Evolutionary conservation across 73 alveolate genomes (phyloP), one percentile per base, ranked within the genome.

Genomic region (Paraurostyla sp.): DNA sequence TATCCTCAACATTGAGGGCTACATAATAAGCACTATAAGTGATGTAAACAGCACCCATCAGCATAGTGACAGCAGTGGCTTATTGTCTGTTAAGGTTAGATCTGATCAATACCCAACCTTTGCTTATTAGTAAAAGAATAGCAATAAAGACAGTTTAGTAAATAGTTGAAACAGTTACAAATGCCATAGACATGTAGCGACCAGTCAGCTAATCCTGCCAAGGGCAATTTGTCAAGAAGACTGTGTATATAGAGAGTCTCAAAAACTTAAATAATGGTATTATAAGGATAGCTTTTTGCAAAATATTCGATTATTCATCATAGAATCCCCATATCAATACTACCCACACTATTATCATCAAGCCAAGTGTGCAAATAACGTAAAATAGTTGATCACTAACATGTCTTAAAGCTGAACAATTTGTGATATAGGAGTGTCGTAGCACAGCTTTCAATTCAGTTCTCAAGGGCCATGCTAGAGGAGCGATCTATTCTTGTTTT

Each of bases 41-140:
- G 49, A 83, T 27, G 27, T 83, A 83, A 0, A 80, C 75, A 25
- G 50, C 38, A 7, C 92, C 92, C 92, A 83, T 83, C 9, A 46
- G 20, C 0, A 83, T 49, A 0, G 85, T 62, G 23, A 83, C 25
- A 18, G 69, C 6, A 1, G 76, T 59, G 0, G 85, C 65, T 0
- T 63, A n/a, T 18, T 60, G 45, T n/a, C 92, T 0, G n/a, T 42
- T 40, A 36, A 83, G 54, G 16, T n/a, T 23, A 40, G n/a, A 41
- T 78, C 78, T 48, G 25, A 41, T 42, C 11, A 50, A 23, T n/a
- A 40, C 32, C 89, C 89, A 78, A 0, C 89, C 89, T 60, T 68
- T 68, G 11, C 18, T 36, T 40, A 68, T 6, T 3, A 68, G 60
- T 3, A 68, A 32, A 22, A 68, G 2, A 11, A 38, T 27, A 32